These are phyloP conservation scores for Phytophthora pseudosyringae DNA, from an alignment of 352 stramenopile genomes.

Conservation along the genomic window DNA sequence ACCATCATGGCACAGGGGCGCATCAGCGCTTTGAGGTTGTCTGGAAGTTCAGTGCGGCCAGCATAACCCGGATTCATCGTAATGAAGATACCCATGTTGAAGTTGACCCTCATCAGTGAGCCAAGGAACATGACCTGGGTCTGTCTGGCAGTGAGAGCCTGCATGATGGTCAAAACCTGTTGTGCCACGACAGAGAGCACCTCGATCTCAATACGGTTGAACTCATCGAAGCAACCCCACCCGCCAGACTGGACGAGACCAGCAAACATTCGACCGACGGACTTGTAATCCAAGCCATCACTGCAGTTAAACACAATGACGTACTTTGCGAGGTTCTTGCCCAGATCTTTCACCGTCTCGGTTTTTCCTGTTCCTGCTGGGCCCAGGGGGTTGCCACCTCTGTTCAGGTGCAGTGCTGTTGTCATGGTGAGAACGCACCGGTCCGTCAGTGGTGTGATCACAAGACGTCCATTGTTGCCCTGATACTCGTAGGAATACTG, in stretches of 20 bases:
- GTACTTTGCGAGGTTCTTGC: slow-evolving; percentile 94
- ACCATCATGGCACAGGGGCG: slow-evolving; percentile 91
- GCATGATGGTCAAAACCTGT: slow-evolving; percentile 91
- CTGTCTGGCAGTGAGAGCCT: slow-evolving; percentile 81
- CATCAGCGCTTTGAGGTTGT: slow-evolving; percentile 90
- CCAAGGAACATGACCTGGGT: slow-evolving; percentile 86
- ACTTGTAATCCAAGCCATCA: slow-evolving; percentile 95
- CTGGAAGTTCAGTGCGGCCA: slow-evolving; percentile 88
- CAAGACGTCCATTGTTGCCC: slow-evolving; percentile 88
- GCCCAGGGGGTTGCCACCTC: slow-evolving; percentile 91
- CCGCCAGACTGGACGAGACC: slow-evolving; percentile 92
- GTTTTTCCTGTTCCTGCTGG: slow-evolving; percentile 94
- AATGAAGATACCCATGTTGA: slow-evolving; percentile 93
- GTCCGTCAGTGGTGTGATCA: slow-evolving; percentile 94
- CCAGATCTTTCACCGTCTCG: slow-evolving; percentile 95
- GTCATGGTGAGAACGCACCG: slow-evolving; percentile 94
- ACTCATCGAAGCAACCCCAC: slow-evolving; percentile 96
- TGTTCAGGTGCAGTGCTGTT: slow-evolving; percentile 91
- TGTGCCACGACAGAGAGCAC: slow-evolving; percentile 94
- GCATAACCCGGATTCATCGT: slow-evolving; percentile 94
- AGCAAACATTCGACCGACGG: slow-evolving; percentile 93
- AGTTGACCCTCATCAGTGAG: slow-evolving; percentile 84
- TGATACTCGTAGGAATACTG: slow-evolving; percentile 91
- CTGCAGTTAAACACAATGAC: slow-evolving; percentile 96
- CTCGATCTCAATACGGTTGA: slow-evolving; percentile 97